Conservation (phyloP, 1,139 yeast species). For the Geotrichum histeridarum region DNA sequence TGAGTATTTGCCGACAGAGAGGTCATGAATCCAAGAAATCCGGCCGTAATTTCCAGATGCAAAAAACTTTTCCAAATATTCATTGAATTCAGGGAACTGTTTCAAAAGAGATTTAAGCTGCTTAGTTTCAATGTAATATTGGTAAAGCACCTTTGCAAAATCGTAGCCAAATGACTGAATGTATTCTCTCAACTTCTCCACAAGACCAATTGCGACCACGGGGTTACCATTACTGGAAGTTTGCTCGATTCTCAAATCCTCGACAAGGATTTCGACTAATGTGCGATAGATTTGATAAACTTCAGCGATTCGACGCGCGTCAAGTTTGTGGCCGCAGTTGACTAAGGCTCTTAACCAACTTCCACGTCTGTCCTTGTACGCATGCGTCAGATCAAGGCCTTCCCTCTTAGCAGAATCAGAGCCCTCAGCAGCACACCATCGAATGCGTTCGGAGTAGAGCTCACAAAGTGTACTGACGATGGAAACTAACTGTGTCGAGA, state of each 20-base stretch:
- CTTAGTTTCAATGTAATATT: constrained; percentile 51
- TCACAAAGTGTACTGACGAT: constrained; percentile 34
- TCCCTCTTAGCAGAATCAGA: constrained; percentile 17
- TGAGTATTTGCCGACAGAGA: constrained; percentile 48
- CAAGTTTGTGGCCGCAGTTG: constrained; percentile 44
- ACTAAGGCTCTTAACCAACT: constrained; percentile 56
- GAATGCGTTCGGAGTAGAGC: constrained; percentile 30
- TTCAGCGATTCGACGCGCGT: constrained; percentile 64
- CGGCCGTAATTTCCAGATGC: constrained; percentile 46
- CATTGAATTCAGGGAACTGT: constrained; percentile 52
- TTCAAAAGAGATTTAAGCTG: constrained; percentile 52
- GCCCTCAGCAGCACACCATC: constrained; percentile 23
- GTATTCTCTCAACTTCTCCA: constrained; percentile 44
- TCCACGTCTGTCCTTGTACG: constrained; percentile 33
- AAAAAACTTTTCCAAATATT: constrained; percentile 52
- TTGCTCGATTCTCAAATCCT: constrained; percentile 35
- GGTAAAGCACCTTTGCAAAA: constrained; percentile 65
- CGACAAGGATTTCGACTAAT: constrained; percentile 58
- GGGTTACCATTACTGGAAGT: constrained; percentile 32
- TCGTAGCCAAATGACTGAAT: constrained; percentile 59
- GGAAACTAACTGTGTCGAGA: constrained; percentile 29
- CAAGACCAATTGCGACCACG: constrained; percentile 24
- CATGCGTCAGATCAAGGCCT: constrained; percentile 23
- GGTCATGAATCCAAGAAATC: constrained; percentile 70
- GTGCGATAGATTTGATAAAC: constrained; percentile 60